These are phyloP conservation scores for Reticulascus tulasneorum DNA, from an alignment of 2,329 filamentous ascomycete genomes.

Conservation along the genomic window DNA sequence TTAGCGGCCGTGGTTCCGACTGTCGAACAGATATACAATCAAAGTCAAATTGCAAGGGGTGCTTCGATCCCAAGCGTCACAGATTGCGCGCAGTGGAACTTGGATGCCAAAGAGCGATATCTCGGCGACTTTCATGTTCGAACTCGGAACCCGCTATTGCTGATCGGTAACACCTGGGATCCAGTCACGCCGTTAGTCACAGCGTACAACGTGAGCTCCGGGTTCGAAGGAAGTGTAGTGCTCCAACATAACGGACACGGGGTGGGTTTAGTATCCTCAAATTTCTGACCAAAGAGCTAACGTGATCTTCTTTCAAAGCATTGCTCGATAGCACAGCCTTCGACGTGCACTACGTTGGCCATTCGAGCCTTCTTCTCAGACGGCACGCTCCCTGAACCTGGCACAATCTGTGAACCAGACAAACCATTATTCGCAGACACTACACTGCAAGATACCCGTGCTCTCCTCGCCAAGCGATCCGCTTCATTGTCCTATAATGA, in stretches of 20 bases:
- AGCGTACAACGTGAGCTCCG: background rate
- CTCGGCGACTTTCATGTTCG: constrained; percentile 2
- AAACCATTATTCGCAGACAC: no score
- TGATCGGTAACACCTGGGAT: background rate
- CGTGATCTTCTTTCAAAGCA: background rate
- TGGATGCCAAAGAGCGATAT: constrained; percentile 3
- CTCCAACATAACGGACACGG: background rate
- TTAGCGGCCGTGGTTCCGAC: constrained; percentile 3
- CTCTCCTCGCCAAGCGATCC: no score
- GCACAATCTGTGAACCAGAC: background rate
- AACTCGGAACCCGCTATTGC: background rate
- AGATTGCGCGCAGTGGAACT: constrained; percentile 6
- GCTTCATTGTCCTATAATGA: no score
- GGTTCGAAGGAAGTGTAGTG: background rate
- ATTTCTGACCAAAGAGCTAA: background rate
- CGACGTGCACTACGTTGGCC: background rate
- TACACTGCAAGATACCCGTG: no score
- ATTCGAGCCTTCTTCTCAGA: background rate
- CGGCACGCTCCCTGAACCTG: constrained; percentile 1
- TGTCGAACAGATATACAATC: background rate
- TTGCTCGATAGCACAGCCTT: background rate
- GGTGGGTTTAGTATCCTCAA: background rate
- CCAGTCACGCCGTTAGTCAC: background rate
- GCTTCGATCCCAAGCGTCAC: no score
- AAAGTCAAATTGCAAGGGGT: constrained; percentile 3